Conservation (phyloP, 441 rosid genomes). For the Biscutella laevigata region DNA sequence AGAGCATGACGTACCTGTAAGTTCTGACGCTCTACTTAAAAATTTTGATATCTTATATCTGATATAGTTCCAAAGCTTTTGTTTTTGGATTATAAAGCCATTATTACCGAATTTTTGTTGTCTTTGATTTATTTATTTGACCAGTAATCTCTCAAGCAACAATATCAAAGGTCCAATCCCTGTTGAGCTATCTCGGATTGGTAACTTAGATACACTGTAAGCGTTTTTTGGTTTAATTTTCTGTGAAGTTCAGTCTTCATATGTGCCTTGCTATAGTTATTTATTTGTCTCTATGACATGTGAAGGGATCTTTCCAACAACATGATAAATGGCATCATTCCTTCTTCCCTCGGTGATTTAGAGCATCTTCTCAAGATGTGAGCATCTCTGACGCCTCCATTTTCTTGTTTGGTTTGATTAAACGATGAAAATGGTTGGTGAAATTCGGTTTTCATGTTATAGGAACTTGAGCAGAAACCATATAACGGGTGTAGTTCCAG, state of each 20-base stretch:
- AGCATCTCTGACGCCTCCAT: constrained; percentile 24
- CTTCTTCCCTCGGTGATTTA: constrained; percentile 88
- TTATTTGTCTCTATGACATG: neutral
- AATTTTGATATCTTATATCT: neutral
- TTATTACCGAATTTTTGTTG: neutral
- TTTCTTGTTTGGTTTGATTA: constrained; percentile 5
- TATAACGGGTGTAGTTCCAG: constrained; percentile 63
- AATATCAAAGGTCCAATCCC: constrained; percentile 65
- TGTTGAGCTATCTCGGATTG: constrained; percentile 80
- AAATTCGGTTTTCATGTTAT: neutral
- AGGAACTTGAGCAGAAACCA: constrained; percentile 85
- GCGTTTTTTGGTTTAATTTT: constrained; percentile 24
- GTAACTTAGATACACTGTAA: constrained; percentile 85
- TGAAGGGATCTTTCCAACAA: constrained; percentile 76
- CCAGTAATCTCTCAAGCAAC: constrained; percentile 79
- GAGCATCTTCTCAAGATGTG: constrained; percentile 90
- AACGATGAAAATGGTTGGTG: neutral
- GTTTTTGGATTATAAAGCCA: neutral
- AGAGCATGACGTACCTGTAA: constrained; percentile 87
- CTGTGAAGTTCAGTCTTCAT: neutral
- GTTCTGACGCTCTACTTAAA: constrained; percentile 6
- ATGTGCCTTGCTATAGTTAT: neutral
- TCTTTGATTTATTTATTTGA: neutral
- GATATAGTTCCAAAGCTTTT: neutral
- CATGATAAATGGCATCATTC: constrained; percentile 67